A percentile compares a stretch with the other conserved stretches of the same genome.
Conservation (phyloP, 192 early-diverging fungal genomes). For the Coemansia sp. region DNA sequence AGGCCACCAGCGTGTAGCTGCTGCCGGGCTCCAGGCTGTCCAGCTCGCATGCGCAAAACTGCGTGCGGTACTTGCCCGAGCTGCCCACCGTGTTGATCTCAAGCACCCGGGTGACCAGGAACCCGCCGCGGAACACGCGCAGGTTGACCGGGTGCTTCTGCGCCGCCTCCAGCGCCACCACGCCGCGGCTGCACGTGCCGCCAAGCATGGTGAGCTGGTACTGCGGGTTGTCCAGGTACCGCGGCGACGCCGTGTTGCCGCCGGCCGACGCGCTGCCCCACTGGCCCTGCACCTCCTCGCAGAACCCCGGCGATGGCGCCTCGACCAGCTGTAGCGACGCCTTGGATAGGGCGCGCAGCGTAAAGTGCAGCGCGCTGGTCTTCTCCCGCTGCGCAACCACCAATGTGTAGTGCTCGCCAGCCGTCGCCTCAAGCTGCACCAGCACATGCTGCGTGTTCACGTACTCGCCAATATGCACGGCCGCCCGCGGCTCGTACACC, state of each 20-base stretch:
- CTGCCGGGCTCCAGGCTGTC: conserved; percentile 54
- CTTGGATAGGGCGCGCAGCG: conserved; percentile 64
- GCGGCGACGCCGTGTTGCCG: conserved; percentile 65
- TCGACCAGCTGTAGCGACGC: conserved; percentile 60
- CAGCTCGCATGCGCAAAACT: conserved; percentile 70
- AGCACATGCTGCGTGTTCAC: conserved; percentile 84
- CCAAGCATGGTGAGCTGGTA: conserved; percentile 59
- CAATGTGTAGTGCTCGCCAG: conserved; percentile 57
- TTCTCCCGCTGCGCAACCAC: conserved; percentile 81
- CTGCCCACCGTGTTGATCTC: conserved; percentile 60
- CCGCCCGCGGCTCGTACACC: conserved; percentile 63
- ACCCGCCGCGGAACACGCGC: conserved; percentile 66
- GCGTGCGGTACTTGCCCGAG: conserved; percentile 72
- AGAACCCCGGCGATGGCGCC: conserved; percentile 50
- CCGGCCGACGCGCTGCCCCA: conserved; percentile 77
- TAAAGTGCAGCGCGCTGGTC: conserved; percentile 65
- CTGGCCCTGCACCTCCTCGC: conserved; percentile 52
- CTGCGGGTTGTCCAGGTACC: conserved; percentile 76
- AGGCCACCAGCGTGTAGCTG: conserved; percentile 74
- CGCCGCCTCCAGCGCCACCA: conserved; percentile 65
- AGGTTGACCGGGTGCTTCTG: conserved; percentile 65
- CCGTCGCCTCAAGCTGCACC: conserved; percentile 40
- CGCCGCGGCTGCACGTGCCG: conserved; percentile 4
- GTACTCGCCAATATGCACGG: conserved; percentile 70
- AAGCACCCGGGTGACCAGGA: conserved; percentile 60